Percentiles rank a stretch among this genome's conserved stretches.
These are phyloP conservation scores for Cicer yamashitae DNA, from an alignment of 306 rosid species.

Conservation along the genomic window DNA sequence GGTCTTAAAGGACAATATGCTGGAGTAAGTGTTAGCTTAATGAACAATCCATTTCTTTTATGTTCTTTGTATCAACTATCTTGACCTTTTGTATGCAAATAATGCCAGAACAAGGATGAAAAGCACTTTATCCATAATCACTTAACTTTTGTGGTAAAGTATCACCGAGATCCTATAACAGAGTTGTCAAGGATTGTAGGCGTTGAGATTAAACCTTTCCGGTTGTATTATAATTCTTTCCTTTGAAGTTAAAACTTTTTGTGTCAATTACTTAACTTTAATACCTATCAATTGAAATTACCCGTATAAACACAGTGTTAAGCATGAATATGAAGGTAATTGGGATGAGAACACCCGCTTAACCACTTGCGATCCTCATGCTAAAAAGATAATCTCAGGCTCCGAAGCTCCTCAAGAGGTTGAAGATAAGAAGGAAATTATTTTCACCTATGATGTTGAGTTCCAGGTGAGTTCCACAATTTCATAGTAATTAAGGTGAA, in stretches of 20 bases:
- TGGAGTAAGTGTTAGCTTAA: constrained; percentile 58
- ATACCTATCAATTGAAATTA: constrained; percentile 21
- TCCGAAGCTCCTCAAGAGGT: constrained; percentile 89
- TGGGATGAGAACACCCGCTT: constrained; percentile 68
- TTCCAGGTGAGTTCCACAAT: constrained; percentile 67
- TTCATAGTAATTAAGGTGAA: neutral
- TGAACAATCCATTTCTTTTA: constrained; percentile 16
- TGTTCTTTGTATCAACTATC: constrained; percentile 28
- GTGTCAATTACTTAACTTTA: neutral
- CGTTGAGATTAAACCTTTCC: constrained; percentile 91
- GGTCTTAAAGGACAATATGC: constrained; percentile 90
- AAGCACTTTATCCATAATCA: constrained; percentile 83
- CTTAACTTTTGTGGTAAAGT: constrained; percentile 73
- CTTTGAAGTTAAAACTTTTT: neutral
- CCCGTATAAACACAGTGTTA: constrained; percentile 60
- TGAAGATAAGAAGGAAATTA: constrained; percentile 80
- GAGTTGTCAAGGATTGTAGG: constrained; percentile 85
- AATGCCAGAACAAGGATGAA: constrained; percentile 76
- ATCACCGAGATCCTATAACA: constrained; percentile 73
- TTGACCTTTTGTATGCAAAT: constrained; percentile 23
- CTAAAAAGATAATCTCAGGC: constrained; percentile 60
- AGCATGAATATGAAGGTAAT: constrained; percentile 77
- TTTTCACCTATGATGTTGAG: constrained; percentile 90
- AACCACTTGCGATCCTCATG: constrained; percentile 87
- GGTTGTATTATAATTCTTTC: constrained; percentile 52